These are phyloP conservation scores for Petunia secreta DNA, from an alignment of 257 asterid species.

Conservation along the genomic window DNA sequence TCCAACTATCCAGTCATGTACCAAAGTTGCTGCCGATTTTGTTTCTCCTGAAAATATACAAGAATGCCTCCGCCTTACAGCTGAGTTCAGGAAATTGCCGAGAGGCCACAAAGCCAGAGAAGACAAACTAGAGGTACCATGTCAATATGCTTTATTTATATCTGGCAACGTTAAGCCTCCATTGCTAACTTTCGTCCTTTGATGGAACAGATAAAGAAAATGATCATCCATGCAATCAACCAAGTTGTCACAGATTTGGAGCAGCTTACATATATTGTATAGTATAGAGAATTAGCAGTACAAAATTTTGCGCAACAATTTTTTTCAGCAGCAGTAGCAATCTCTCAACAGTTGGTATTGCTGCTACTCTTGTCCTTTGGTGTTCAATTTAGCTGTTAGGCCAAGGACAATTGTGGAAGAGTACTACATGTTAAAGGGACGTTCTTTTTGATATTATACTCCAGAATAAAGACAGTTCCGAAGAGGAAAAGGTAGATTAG, in stretches of 20 bases:
- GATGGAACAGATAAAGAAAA: slow-evolving; percentile 75
- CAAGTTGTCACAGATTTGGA: slow-evolving; percentile 68
- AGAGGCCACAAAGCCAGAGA: slow-evolving; percentile 83
- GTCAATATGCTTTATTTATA: not conserved
- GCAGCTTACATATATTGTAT: slow-evolving; percentile 37
- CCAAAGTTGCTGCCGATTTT: slow-evolving; percentile 92
- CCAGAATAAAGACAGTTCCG: not conserved
- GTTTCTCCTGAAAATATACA: slow-evolving; percentile 89
- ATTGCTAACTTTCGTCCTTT: not conserved
- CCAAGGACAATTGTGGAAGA: slow-evolving; percentile 27
- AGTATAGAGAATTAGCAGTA: slow-evolving; percentile 9
- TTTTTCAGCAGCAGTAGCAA: slow-evolving; percentile 11
- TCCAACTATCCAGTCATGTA: slow-evolving; percentile 68
- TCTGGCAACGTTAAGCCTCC: slow-evolving; percentile 3
- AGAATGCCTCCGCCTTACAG: slow-evolving; percentile 78
- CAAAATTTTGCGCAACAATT: not conserved
- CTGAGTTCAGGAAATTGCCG: slow-evolving; percentile 86
- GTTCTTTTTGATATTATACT: slow-evolving; percentile 15
- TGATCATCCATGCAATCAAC: slow-evolving; percentile 74
- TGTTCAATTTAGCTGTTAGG: slow-evolving; percentile 22
- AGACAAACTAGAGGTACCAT: slow-evolving; percentile 88
- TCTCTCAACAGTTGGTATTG: slow-evolving; percentile 12
- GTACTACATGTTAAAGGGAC: slow-evolving; percentile 18
- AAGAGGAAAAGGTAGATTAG: not conserved
- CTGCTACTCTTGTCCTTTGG: not conserved